Percentiles rank a stretch among this genome's conserved stretches.
These are phyloP conservation scores for Coemansia pectinata DNA, from an alignment of 192 early-diverging fungal species.

Conservation along the genomic window DNA sequence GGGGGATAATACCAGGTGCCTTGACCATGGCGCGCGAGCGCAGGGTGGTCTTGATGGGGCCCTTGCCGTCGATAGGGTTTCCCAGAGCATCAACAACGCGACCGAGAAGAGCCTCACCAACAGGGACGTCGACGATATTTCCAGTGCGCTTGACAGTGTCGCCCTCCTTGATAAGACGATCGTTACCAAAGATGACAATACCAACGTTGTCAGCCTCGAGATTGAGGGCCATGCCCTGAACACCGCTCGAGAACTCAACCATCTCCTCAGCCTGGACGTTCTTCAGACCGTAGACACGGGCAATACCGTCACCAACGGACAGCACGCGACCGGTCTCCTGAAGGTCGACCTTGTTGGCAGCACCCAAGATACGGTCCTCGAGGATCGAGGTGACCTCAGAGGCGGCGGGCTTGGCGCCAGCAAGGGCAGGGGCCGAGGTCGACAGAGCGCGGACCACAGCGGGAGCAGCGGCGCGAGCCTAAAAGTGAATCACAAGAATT, in stretches of 20 bases:
- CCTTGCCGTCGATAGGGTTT: constrained; percentile 99
- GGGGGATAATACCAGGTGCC: constrained; percentile 99
- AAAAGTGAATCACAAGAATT: constrained; percentile 12
- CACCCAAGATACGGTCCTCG: constrained; percentile 94
- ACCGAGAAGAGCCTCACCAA: constrained; percentile 92
- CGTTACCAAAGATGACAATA: constrained; percentile 99
- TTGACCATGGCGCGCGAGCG: constrained; percentile 97
- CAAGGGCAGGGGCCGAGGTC: constrained; percentile 40
- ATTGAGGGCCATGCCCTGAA: constrained; percentile 99
- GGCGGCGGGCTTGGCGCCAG: constrained; percentile 66
- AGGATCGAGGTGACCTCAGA: constrained; percentile 98
- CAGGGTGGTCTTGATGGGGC: constrained; percentile 82
- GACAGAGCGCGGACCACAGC: constrained; percentile 53
- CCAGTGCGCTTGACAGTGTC: constrained; percentile 99
- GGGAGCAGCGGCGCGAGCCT: constrained; percentile 55
- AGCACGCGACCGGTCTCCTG: constrained; percentile 98
- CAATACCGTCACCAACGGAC: constrained; percentile 99
- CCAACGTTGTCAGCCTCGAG: constrained; percentile 99
- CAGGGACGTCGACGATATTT: constrained; percentile 97
- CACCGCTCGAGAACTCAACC: constrained; percentile 99
- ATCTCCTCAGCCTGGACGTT: constrained; percentile 99
- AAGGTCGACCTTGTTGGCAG: constrained; percentile 80
- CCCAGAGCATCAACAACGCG: constrained; percentile 99
- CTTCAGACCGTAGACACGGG: constrained; percentile 98
- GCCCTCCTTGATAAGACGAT: constrained; percentile 99